Percentiles rank a stretch among this genome's conserved stretches.
Conservation (phyloP, 495 filamentous ascomycete species). For the Pyrenula aspistea region DNA sequence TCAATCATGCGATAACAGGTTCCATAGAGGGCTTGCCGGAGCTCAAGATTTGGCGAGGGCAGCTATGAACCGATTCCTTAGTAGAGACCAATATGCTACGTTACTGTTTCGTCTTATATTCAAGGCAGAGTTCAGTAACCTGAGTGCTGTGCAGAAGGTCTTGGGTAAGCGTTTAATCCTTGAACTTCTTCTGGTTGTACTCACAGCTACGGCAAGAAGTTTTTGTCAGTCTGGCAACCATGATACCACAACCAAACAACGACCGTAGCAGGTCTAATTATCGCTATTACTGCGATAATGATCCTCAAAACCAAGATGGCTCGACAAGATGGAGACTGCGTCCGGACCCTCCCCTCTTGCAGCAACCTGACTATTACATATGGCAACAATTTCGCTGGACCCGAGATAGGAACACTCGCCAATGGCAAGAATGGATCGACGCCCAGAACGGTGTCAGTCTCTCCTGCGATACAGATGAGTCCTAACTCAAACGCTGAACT, state of each 20-base stretch:
- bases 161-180: not conserved
- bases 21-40: not conserved
- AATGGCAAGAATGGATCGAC: not conserved
- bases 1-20: not conserved
- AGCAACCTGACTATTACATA: not conserved
- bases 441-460: not conserved
- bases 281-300: not conserved
- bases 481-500: not conserved
- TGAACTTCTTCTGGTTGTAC: not conserved
- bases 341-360: not conserved
- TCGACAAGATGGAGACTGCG: not conserved
- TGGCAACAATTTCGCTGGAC: not conserved
- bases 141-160: not conserved
- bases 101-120: not conserved
- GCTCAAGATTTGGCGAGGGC: not conserved
- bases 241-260: not conserved
- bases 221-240: not conserved
- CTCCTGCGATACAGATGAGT: not conserved
- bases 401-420: not conserved
- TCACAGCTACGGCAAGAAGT: not conserved
- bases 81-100: not conserved
- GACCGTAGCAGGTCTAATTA: not conserved
- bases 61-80: not conserved
- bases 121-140: not conserved
- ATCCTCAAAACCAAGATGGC: not conserved